Percentiles rank a stretch among this genome's conserved stretches.
These are phyloP conservation scores for Chalciporus piperatus DNA, from an alignment of 768 basidiomycete genomes.

Conservation along the genomic window DNA sequence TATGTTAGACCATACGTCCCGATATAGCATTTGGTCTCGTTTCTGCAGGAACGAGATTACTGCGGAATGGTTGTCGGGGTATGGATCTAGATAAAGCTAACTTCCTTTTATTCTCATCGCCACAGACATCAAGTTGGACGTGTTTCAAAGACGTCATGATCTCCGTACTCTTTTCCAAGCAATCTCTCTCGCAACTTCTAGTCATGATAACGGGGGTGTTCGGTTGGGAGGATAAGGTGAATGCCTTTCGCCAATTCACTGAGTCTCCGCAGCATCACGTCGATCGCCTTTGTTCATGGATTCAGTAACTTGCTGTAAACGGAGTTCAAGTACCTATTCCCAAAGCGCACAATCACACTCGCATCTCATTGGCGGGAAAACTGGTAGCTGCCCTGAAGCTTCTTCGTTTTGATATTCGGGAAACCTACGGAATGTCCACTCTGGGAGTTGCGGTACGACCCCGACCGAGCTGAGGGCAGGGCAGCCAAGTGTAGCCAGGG, in stretches of 20 bases:
- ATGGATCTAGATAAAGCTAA: conserved; percentile 3
- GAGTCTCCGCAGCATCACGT: conserved; percentile 16
- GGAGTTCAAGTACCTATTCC: conserved; percentile 2
- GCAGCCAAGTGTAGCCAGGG: conserved; percentile 9
- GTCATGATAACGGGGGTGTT: conserved; percentile 23
- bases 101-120: neutral
- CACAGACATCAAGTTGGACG: neutral
- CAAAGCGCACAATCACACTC: conserved; percentile 8
- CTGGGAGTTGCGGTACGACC: conserved; percentile 12
- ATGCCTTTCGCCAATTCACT: conserved; percentile 1
- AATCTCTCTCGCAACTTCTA: conserved; percentile 1
- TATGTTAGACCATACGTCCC: too few relatives aligned
- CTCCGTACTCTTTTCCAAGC: neutral
- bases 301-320: conserved; percentile 2
- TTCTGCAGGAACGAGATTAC: too few relatives aligned
- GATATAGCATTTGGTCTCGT: too few relatives aligned
- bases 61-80: too few relatives aligned
- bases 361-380: conserved; percentile 8
- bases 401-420: conserved; percentile 3
- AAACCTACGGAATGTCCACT: conserved; percentile 3
- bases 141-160: neutral
- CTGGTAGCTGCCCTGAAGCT: neutral
- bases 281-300: conserved; percentile 3
- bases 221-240: conserved; percentile 21
- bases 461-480: conserved; percentile 30